Percentiles rank a stretch among this genome's conserved stretches.
Conservation (phyloP, 805 yeast genomes). For the Metschnikowia koreensis region DNA sequence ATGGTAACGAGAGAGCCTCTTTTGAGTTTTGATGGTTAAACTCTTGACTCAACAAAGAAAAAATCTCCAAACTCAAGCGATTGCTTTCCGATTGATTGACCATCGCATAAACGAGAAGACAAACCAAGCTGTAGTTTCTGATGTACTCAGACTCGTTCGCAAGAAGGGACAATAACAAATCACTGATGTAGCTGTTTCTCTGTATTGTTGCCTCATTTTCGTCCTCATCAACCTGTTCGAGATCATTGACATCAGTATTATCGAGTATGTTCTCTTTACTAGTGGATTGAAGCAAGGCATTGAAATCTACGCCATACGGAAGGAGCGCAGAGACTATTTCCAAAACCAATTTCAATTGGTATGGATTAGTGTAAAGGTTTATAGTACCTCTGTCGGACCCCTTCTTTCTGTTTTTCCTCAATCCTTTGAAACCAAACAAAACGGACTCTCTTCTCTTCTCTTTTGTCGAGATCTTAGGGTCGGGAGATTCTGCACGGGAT, state of each 20-base stretch:
- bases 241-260: conserved; percentile 8
- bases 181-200: conserved; percentile 27
- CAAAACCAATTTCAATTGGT: conserved; percentile 33
- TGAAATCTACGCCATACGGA: conserved; percentile 37
- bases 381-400: conserved; percentile 18
- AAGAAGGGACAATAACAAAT: conserved; percentile 30
- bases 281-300: conserved; percentile 19
- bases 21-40: conserved; percentile 12
- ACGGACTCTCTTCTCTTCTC: conserved; percentile 24
- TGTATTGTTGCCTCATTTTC: conserved; percentile 18
- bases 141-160: conserved; percentile 34
- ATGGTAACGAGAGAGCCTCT: conserved; percentile 3
- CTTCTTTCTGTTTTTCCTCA: conserved; percentile 19
- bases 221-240: conserved; percentile 20
- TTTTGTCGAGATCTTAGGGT: conserved; percentile 1
- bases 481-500: conserved; percentile 2
- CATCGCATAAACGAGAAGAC: conserved; percentile 30
- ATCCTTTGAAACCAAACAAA: conserved; percentile 27
- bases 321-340: conserved; percentile 29
- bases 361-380: conserved; percentile 34
- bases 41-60: conserved; percentile 30
- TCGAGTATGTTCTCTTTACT: conserved; percentile 8
- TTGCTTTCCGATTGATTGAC: conserved; percentile 36
- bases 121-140: conserved; percentile 33
- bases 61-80: conserved; percentile 31